Conservation (phyloP, 2,329 filamentous ascomycete genomes). For the Dactylella cylindrospora region DNA sequence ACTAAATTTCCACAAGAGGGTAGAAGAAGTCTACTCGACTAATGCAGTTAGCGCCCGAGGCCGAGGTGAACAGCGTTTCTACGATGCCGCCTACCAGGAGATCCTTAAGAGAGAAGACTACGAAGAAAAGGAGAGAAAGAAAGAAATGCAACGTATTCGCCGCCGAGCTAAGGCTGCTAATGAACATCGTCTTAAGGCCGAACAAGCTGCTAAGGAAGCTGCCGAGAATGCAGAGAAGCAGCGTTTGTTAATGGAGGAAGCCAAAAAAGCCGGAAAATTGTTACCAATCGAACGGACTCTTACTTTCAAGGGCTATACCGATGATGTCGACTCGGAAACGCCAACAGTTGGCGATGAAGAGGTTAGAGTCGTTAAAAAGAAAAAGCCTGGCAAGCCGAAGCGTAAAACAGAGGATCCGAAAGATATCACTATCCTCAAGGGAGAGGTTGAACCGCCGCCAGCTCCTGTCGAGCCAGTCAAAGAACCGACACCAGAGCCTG, state of each 20-base stretch:
- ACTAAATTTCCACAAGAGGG: slow-evolving; percentile 59
- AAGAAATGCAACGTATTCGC: slow-evolving; percentile 98
- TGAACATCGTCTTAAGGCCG: slow-evolving; percentile 82
- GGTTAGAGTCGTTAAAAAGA: slow-evolving; percentile 53
- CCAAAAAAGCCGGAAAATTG: slow-evolving; percentile 86
- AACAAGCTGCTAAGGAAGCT: slow-evolving; percentile 65
- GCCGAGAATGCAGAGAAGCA: slow-evolving; percentile 76
- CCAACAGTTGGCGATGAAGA: slow-evolving; percentile 56
- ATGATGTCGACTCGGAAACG: slow-evolving; percentile 47
- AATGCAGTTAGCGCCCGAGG: slow-evolving; percentile 68
- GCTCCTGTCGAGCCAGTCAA: slow-evolving; percentile 28
- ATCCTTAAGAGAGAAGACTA: slow-evolving; percentile 47
- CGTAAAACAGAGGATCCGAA: slow-evolving; percentile 49
- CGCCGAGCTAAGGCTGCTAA: slow-evolving; percentile 92
- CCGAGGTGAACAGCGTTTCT: slow-evolving; percentile 74
- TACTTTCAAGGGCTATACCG: slow-evolving; percentile 58
- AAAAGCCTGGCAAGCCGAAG: slow-evolving; percentile 57
- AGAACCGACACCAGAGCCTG: slow-evolving; percentile 43
- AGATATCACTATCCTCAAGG: slow-evolving; percentile 55
- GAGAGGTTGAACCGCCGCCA: slow-evolving; percentile 60
- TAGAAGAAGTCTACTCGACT: slow-evolving; percentile 67
- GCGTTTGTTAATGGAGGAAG: slow-evolving; percentile 84
- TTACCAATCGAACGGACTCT: slow-evolving; percentile 65
- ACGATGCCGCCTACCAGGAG: slow-evolving; percentile 78
- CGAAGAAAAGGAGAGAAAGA: slow-evolving; percentile 93